A percentile compares a stretch with the other conserved stretches of the same genome.
phyloP scores from a whole-genome alignment of 495 filamentous ascomycete species.

The Aspergillus baeticus region DNA sequence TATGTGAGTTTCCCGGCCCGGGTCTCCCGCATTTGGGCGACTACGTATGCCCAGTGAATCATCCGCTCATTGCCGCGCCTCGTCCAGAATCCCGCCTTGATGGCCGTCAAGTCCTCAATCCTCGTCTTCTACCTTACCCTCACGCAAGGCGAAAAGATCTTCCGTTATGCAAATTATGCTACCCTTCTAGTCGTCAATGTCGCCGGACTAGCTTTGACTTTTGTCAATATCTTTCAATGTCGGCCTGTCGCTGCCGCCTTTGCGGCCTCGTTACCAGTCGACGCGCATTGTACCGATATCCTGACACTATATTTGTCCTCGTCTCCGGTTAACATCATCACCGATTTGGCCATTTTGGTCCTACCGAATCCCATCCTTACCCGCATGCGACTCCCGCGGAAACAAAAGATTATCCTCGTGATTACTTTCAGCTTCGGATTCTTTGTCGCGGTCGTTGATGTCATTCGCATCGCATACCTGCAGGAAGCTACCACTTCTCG shows the following conservation, averaged over 20 bases:
- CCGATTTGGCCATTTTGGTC: conserved; percentile 78
- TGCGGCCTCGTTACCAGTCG: conserved; percentile 36
- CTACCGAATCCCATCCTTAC: conserved; percentile 88
- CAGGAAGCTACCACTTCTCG: conserved; percentile 62
- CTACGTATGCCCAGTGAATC: too few species aligned
- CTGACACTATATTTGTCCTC: conserved; percentile 82
- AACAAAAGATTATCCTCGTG: conserved; percentile 81
- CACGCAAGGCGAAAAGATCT: conserved; percentile 69
- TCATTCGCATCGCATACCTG: conserved; percentile 85
- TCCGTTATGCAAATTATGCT: conserved; percentile 67
- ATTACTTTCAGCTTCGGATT: conserved; percentile 80
- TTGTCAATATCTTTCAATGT: conserved; percentile 90
- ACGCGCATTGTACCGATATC: conserved; percentile 65
- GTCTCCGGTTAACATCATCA: conserved; percentile 79
- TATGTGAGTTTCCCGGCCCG: conserved; percentile 57
- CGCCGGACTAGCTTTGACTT: conserved; percentile 73
- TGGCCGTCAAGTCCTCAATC: conserved; percentile 81
- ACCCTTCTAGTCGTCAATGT: conserved; percentile 73
- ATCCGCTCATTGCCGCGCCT: conserved; percentile 6
- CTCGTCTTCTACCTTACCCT: conserved; percentile 83
- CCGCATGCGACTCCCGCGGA: conserved; percentile 74
- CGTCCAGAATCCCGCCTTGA: conserved; percentile 78
- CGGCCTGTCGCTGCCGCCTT: conserved; percentile 67
- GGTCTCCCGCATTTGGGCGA: background rate
- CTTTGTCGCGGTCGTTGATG: conserved; percentile 85